phyloP scores from a whole-genome alignment of 768 basidiomycete genomes.

The Tulasnella sp. region DNA sequence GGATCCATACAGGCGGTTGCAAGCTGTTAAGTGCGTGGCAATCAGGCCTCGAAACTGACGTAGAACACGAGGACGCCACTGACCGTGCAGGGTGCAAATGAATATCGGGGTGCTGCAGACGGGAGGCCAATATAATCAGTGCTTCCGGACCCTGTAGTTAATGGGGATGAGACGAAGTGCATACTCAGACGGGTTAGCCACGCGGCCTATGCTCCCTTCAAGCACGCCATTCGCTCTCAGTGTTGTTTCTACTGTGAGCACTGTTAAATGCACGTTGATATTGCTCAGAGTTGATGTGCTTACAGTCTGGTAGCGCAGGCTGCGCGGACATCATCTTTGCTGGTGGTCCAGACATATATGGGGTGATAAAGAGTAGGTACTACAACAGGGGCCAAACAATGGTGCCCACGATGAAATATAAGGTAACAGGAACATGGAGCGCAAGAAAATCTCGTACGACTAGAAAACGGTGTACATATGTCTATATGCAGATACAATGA shows the following conservation, averaged over 20 bases:
- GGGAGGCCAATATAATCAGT: not conserved
- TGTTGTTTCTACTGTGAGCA: not conserved
- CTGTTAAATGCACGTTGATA: not conserved
- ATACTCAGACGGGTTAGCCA: not conserved
- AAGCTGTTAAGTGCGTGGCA: constrained; percentile 4
- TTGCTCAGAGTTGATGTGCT: not conserved
- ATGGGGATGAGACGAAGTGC: not conserved
- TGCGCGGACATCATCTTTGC: not conserved
- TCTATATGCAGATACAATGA: not conserved
- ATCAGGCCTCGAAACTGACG: not conserved
- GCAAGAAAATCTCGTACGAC: not conserved
- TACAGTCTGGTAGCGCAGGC: constrained; percentile 2
- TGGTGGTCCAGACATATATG: not conserved
- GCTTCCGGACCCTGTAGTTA: not conserved
- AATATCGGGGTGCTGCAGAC: constrained; percentile 10
- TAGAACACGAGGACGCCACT: not conserved
- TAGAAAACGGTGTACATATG: constrained; percentile 1
- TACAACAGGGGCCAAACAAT: not conserved
- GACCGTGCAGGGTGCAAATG: constrained; percentile 12
- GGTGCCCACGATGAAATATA: not conserved
- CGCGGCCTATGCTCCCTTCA: constrained; percentile 1
- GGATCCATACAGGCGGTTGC: constrained; percentile 18
- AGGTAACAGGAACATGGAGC: not conserved
- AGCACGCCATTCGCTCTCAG: not conserved
- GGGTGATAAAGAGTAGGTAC: not conserved